Conservation (phyloP, 2,329 filamentous ascomycete species). For the Zasmidium angulare region DNA sequence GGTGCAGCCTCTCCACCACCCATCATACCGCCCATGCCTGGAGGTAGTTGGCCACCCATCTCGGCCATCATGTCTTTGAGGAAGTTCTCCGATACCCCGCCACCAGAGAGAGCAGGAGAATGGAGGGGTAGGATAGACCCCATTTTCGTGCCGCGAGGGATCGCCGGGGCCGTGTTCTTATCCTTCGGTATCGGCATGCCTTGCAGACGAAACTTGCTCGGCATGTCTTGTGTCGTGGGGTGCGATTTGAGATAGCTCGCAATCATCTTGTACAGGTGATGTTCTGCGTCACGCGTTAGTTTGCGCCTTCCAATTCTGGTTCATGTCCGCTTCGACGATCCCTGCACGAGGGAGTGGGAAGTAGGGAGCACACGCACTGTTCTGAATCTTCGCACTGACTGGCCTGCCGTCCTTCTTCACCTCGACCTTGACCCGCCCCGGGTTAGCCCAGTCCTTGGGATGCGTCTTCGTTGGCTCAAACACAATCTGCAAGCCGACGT, state of each 20-base stretch:
- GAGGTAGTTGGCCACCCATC: slow-evolving; percentile 56
- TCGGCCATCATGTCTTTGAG: slow-evolving; percentile 96
- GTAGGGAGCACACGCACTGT: slow-evolving; percentile 52
- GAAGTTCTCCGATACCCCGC: slow-evolving; percentile 90
- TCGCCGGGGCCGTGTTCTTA: slow-evolving; percentile 55
- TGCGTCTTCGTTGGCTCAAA: slow-evolving; percentile 91
- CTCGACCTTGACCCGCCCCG: slow-evolving; percentile 79
- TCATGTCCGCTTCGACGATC: background rate
- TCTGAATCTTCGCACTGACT: slow-evolving; percentile 57
- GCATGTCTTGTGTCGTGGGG: slow-evolving; percentile 71
- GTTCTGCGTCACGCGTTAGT: slow-evolving; percentile 58
- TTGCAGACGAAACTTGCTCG: slow-evolving; percentile 70
- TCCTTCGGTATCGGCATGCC: slow-evolving; percentile 70
- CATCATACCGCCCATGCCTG: slow-evolving; percentile 31
- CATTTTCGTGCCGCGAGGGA: slow-evolving; percentile 88
- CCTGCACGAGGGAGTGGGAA: background rate
- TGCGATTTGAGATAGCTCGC: slow-evolving; percentile 73
- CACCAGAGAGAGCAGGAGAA: slow-evolving; percentile 85
- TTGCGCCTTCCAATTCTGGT: background rate
- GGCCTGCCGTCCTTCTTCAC: slow-evolving; percentile 62
- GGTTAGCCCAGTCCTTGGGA: slow-evolving; percentile 97
- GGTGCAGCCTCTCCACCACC: slow-evolving; percentile 23
- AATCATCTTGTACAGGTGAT: slow-evolving; percentile 82
- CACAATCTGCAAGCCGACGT: slow-evolving; percentile 62
- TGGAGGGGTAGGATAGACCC: slow-evolving; percentile 79